These are phyloP conservation scores for Saksenaea vasiformis DNA, from an alignment of 371 early-diverging fungal genomes.

Conservation along the genomic window DNA sequence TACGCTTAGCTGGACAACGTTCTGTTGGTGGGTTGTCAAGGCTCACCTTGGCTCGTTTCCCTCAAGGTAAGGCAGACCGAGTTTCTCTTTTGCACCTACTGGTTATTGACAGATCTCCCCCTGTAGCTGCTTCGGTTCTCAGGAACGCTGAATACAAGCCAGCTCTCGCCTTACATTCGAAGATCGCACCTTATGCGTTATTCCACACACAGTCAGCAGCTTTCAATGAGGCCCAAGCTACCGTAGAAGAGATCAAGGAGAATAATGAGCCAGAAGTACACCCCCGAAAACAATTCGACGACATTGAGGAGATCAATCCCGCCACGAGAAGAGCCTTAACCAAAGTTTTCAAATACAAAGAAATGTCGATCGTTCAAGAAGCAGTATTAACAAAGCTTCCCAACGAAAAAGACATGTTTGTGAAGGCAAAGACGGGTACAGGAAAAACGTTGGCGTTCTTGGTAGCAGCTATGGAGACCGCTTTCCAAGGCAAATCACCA, in stretches of 20 bases:
- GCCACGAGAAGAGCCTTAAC: slow-evolving; percentile 67
- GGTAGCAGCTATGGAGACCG: slow-evolving; percentile 83
- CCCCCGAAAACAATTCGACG: slow-evolving; percentile 50
- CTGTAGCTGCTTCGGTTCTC: slow-evolving; percentile 3
- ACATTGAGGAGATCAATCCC: slow-evolving; percentile 51
- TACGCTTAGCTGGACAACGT: background rate
- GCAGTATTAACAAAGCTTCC: slow-evolving; percentile 77
- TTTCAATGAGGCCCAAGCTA: background rate
- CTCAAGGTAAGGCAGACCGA: background rate
- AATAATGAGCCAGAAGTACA: slow-evolving; percentile 8
- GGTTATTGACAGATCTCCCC: background rate
- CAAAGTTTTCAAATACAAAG: slow-evolving; percentile 69
- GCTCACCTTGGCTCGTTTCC: background rate
- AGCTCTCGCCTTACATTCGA: slow-evolving; percentile 12
- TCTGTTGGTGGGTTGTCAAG: background rate
- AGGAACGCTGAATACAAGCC: slow-evolving; percentile 8
- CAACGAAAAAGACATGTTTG: slow-evolving; percentile 75
- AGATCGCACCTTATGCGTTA: slow-evolving; percentile 29
- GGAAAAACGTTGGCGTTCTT: slow-evolving; percentile 97
- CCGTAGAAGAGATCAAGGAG: slow-evolving; percentile 5
- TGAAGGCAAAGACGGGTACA: slow-evolving; percentile 98
- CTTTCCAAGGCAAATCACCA: slow-evolving; percentile 41
- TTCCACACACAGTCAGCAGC: slow-evolving; percentile 18
- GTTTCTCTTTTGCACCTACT: background rate
- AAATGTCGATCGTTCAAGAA: slow-evolving; percentile 84